Conservation (phyloP, 2,329 filamentous ascomycete species). For the Tympanopsis confertula region DNA sequence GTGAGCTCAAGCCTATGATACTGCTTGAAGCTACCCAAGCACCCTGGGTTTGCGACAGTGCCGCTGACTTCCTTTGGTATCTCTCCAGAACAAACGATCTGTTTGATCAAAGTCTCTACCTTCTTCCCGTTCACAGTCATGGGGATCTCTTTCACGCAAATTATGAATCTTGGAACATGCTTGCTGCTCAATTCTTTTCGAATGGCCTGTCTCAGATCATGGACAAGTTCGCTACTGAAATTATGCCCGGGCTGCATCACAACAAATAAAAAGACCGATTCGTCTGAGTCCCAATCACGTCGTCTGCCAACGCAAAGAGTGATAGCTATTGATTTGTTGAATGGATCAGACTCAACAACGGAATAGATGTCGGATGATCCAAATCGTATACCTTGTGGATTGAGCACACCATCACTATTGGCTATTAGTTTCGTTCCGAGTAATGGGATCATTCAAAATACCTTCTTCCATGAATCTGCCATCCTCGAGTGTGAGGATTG, state of each 20-base stretch:
- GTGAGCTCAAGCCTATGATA: no score
- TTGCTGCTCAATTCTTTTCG: background rate
- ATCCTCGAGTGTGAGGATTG: constrained; percentile 25
- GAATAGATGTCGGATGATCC: constrained; percentile 32
- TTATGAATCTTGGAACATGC: background rate
- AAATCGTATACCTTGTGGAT: constrained; percentile 32
- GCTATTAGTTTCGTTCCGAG: background rate
- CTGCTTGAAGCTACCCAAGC: background rate
- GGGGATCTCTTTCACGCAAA: background rate
- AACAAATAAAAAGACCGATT: constrained; percentile 11
- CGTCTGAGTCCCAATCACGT: constrained; percentile 7
- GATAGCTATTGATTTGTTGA: constrained; percentile 14
- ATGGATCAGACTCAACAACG: constrained; percentile 27
- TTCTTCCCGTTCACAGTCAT: background rate
- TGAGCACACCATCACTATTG: constrained; percentile 28
- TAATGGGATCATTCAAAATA: constrained; percentile 3
- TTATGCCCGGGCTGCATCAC: constrained; percentile 4
- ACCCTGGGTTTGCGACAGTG: background rate
- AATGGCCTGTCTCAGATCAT: background rate
- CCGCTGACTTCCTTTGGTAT: background rate
- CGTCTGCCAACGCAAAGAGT: constrained; percentile 10
- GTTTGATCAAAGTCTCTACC: background rate
- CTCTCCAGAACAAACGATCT: background rate
- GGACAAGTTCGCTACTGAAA: background rate
- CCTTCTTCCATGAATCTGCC: constrained; percentile 28